These are phyloP conservation scores for Paxillus rubicundulus DNA, from an alignment of 768 basidiomycete species.

Conservation along the genomic window DNA sequence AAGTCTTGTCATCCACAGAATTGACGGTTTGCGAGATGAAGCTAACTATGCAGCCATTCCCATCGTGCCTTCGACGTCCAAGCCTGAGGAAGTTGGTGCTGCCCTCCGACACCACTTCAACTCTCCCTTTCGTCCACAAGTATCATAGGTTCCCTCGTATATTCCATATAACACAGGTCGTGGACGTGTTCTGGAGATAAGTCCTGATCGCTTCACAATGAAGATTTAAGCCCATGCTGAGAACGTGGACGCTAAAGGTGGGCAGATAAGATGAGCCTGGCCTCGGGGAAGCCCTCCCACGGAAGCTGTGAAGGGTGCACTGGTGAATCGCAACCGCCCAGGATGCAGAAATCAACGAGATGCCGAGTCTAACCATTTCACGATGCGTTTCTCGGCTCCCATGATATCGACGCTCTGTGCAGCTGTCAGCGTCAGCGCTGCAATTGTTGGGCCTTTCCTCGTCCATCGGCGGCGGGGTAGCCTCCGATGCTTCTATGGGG, in stretches of 20 bases:
- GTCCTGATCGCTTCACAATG: neutral
- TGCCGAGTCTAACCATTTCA: neutral
- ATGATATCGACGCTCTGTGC: conserved; percentile 2
- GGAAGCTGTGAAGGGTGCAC: neutral
- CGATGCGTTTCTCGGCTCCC: conserved; percentile 14
- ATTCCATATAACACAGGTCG: neutral
- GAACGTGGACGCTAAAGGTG: neutral
- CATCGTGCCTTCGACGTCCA: too few relatives aligned
- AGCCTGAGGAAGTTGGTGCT: too few relatives aligned
- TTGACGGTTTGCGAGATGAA: neutral
- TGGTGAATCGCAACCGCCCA: neutral
- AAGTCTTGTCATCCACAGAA: neutral
- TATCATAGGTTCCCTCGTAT: too few relatives aligned
- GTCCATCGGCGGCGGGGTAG: neutral
- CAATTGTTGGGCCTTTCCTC: conserved; percentile 4
- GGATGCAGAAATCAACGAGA: neutral
- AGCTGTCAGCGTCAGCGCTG: neutral
- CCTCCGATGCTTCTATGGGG: conserved; percentile 2
- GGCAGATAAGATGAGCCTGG: neutral
- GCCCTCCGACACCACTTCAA: neutral
- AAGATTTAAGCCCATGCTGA: neutral
- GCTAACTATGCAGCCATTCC: neutral
- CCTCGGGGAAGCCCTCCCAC: neutral
- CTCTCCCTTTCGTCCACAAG: neutral
- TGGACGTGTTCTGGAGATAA: neutral